Base-by-base conservation (phyloP, 2,329 filamentous ascomycete genomes). In the Lachnellula cervina region DNA sequence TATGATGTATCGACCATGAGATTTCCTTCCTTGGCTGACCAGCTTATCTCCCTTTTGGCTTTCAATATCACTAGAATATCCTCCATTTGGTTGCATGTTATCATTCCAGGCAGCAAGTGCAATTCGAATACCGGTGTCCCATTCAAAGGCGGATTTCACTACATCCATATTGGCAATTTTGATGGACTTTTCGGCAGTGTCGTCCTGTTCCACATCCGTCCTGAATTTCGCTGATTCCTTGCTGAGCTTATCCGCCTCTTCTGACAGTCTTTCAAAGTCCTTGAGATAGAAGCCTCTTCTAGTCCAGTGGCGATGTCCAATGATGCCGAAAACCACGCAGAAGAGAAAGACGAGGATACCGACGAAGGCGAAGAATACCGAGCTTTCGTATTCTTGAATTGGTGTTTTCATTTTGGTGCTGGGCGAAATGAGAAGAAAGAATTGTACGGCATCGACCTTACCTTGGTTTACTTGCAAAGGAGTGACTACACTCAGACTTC, bases 41-140 rank as follows among this genome's bases (percentile, higher is more conserved):
- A 49, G 37, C 44, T 45, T 59, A 49, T 59, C 47, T 9, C 43
- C 53, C 21, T 54, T 49, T 37, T 46, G 45, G 40, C 51, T 57
- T 23, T 57, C 57, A 8, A 56, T 40, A 44, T 61, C 61, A 11
- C 23, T 17, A 21, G 17, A 34, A 16, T 34, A 21, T 51, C 43
- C 11, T 19, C 49, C 49, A 45, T 54, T 47, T 21, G 52, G 52
- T 34, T 58, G 47, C 46, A 64, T 62, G 44, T 62, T 59, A 48
- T 65, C 62, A 19, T 59, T 54, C 62, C 62, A 65, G 8, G 60
- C 58, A 11, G 38, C 17, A 16, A 65, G 48, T 14, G 59, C 59
- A 7, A 61, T 59, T 0, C 55, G 49, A 32, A 63, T 59, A 21
- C 52, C 49, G 14, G 23, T 51, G 54, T 64, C 60, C 44, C 57